Evolutionary conservation across 192 early-diverging fungal genomes (phyloP).

Genomic region (Gonapodya sp.): DNA sequence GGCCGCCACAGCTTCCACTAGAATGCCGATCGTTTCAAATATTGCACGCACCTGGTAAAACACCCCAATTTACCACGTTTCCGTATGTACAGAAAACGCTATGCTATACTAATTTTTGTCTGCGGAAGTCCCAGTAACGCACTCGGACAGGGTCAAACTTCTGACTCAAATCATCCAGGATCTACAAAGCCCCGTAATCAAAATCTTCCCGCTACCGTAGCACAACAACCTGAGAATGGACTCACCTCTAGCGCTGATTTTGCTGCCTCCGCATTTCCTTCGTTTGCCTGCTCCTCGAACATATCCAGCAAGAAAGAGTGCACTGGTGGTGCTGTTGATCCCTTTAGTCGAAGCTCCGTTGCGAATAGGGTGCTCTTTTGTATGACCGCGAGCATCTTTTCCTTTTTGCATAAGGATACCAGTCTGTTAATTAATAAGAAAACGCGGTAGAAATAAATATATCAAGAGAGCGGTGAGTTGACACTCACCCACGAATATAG

Average conservation of each 20-base stretch:
- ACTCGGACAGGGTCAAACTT: background rate
- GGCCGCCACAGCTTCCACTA: no score
- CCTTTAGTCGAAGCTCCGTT: background rate
- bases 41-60: no score
- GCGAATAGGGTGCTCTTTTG: background rate
- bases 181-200: background rate
- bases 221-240: background rate
- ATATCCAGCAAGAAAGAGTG: background rate
- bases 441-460: no score
- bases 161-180: background rate
- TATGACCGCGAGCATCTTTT: background rate
- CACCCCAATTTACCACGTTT: no score
- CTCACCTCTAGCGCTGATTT: background rate
- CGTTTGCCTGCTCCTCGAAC: background rate
- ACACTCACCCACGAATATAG: constrained; percentile 68
- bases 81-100: no score
- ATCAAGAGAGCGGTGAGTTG: background rate
- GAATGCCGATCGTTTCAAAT: no score
- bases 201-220: no score
- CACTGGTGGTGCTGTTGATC: background rate
- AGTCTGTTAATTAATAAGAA: background rate
- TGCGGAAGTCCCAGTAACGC: background rate
- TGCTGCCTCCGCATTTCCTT: background rate
- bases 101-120: no score
- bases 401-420: background rate